Evolutionary conservation across 345 rosid species (phyloP), one percentile per base, ranked within the genome.

Genomic region (Rhodamnia argentea): DNA sequence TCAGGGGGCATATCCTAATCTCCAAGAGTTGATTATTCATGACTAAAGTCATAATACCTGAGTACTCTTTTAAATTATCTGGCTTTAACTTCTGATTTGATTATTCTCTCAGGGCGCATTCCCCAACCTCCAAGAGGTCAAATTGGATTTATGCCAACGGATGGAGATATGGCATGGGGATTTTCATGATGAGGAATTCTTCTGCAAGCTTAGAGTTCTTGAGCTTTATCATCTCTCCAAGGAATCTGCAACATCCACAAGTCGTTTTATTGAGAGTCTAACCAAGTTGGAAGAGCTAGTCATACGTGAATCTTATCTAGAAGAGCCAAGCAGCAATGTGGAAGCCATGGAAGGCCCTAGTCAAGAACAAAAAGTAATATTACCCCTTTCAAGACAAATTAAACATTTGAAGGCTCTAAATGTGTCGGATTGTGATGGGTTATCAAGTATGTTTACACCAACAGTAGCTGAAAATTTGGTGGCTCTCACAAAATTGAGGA

Each of bases 321-420:
- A 29, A 15, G 1, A 14, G 40, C 42, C 22, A 14, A 14, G 20
- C 1, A 29, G 10, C 9, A 62, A 62, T 29, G 22, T 6, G 40
- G 42, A 16, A 0, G 22, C 11, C 75, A 62, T 14, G 2, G 75
- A 29, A 14, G 22, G 75, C 22, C 3, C 42, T 2, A 7, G 11
- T 14, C 1, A 62, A 0, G 2, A 14, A 40, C 75, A 2, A 60
- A 27, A 60, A 60, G 37, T 60, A 6, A 3, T 3, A 13, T 59
- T n/a, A n/a, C 37, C 37, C 70, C 5, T 13, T 13, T 13, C 14
- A 13, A 6, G 37, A n/a, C 3, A 60, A 2, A 13, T 6, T 1
- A 16, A 2, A n/a, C 37, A 13, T n/a, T 0, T 60, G 0, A 3
- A 13, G 0, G n/a, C 0, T 15, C 9, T 60, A n/a, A 0, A 60